Percentiles rank a stretch among this genome's conserved stretches.
phyloP scores from a whole-genome alignment of 768 basidiomycete species.

The Rhodotorula babjevae region DNA sequence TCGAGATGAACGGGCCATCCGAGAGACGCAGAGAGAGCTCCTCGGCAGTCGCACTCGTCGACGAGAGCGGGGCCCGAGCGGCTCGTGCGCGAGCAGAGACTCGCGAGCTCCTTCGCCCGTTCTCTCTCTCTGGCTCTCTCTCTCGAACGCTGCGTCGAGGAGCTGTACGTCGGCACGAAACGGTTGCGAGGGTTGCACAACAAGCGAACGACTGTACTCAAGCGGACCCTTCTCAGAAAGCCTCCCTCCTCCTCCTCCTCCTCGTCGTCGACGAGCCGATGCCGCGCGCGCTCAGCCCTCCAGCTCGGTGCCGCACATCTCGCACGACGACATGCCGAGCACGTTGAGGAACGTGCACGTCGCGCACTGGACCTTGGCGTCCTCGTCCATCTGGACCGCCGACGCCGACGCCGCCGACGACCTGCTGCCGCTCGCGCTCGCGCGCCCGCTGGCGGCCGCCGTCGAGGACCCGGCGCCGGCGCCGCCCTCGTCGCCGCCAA shows the following conservation, averaged over 20 bases:
- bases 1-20: too few species aligned
- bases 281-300: neutral
- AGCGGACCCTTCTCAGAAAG: neutral
- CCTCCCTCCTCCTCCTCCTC: too few species aligned
- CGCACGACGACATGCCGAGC: slow-evolving; percentile 7
- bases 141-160: too few species aligned
- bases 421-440: neutral
- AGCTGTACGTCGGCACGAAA: too few species aligned
- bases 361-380: neutral
- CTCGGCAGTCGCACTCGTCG: too few species aligned
- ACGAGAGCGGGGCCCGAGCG: too few species aligned
- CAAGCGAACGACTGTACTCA: neutral
- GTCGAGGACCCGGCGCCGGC: neutral
- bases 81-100: too few species aligned
- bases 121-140: too few species aligned
- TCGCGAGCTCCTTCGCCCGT: too few species aligned
- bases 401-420: neutral
- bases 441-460: neutral
- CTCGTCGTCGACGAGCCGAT: too few species aligned
- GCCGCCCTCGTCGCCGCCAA: neutral
- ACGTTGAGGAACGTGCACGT: slow-evolving; percentile 30
- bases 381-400: neutral
- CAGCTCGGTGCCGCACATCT: slow-evolving; percentile 9
- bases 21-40: too few species aligned
- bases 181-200: neutral